Conservation (phyloP, 2,329 filamentous ascomycete genomes). For the Pseudopithomyces chartarum region DNA sequence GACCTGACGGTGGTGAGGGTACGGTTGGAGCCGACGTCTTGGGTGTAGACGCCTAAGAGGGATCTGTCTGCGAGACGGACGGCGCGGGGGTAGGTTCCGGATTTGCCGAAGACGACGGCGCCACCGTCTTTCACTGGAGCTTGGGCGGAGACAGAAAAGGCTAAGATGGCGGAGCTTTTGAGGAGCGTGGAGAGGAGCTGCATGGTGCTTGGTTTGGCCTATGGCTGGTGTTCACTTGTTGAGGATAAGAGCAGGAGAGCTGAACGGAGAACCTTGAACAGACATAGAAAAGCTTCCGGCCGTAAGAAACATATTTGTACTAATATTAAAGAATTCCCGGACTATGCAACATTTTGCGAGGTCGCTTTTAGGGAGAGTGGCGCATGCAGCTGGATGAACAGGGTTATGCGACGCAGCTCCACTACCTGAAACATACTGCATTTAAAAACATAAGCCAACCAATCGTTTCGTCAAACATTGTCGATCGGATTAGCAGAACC, state of each 20-base stretch:
- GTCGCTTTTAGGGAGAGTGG: not conserved
- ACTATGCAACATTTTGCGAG: not conserved
- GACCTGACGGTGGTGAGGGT: conserved; percentile 22
- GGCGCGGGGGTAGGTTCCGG: conserved; percentile 40
- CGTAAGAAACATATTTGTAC: not conserved
- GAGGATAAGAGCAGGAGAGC: too few species aligned
- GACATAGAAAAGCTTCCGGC: too few species aligned
- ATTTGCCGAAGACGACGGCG: conserved; percentile 22
- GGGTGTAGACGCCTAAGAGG: conserved; percentile 37
- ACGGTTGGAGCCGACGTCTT: conserved; percentile 22
- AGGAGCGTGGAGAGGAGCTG: not conserved
- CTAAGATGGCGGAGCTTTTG: not conserved
- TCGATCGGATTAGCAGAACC: not conserved
- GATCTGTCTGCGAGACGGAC: conserved; percentile 34
- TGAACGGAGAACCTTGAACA: too few species aligned
- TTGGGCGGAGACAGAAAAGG: conserved; percentile 1
- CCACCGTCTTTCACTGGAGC: conserved; percentile 18
- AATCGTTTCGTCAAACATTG: not conserved
- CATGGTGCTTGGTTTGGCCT: not conserved
- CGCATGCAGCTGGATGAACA: not conserved
- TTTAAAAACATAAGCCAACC: not conserved
- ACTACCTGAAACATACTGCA: not conserved
- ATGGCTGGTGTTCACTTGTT: too few species aligned
- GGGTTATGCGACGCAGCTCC: not conserved
- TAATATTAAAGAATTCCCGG: not conserved